Evolutionary conservation across 176 grass and related monocot genomes (phyloP).

Genomic region (Eleusine coracana): DNA sequence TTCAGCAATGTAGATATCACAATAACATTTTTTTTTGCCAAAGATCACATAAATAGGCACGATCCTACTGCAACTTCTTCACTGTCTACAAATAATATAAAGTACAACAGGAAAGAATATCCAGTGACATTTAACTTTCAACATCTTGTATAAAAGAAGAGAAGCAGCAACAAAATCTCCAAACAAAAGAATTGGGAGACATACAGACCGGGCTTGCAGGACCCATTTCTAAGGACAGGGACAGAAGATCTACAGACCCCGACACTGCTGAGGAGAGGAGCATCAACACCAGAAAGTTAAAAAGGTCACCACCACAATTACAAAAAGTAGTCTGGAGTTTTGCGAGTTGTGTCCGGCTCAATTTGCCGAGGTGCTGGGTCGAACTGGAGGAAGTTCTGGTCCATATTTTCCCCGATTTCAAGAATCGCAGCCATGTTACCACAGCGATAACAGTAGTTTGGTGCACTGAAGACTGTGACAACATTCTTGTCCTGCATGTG

Average conservation of each 20-base stretch:
- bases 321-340: slow-evolving; percentile 97
- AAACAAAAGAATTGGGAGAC: slow-evolving; percentile 80
- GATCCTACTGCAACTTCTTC: slow-evolving; percentile 55
- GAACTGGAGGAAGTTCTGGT: slow-evolving; percentile 96
- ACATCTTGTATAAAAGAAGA: slow-evolving; percentile 48
- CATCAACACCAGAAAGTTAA: slow-evolving; percentile 57
- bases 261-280: slow-evolving; percentile 38
- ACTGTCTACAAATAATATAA: slow-evolving; percentile 60
- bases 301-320: slow-evolving; percentile 62
- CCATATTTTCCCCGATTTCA: slow-evolving; percentile 95
- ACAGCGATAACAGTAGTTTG: slow-evolving; percentile 96
- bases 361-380: slow-evolving; percentile 89
- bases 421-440: slow-evolving; percentile 98
- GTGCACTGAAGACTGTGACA: slow-evolving; percentile 94
- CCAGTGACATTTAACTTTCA: slow-evolving; percentile 53
- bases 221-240: slow-evolving; percentile 33
- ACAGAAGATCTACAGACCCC: slow-evolving; percentile 58
- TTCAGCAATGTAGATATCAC: slow-evolving; percentile 7
- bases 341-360: slow-evolving; percentile 88
- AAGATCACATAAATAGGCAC: background rate
- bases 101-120: slow-evolving; percentile 46
- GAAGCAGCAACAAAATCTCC: slow-evolving; percentile 70
- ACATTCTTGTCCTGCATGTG: slow-evolving; percentile 87
- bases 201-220: slow-evolving; percentile 37
- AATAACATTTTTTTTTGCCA: background rate